phyloP scores from a whole-genome alignment of 257 asterid species.

The Solanum dulcamara region DNA sequence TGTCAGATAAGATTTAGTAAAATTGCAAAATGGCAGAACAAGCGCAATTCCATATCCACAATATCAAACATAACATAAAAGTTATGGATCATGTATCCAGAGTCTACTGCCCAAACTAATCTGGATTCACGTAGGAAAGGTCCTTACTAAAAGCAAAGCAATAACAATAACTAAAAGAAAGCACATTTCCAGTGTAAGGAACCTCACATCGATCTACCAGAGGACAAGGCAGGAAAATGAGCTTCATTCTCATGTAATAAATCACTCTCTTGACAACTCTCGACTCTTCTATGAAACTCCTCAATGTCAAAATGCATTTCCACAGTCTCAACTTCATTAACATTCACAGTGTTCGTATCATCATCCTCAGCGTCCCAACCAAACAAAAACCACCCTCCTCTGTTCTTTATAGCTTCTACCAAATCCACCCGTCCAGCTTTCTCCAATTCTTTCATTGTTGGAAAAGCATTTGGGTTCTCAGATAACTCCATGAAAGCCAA shows the following conservation, averaged over 20 bases:
- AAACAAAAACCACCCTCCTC: constrained; percentile 76
- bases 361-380: constrained; percentile 65
- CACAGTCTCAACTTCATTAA: constrained; percentile 8
- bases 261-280: constrained; percentile 27
- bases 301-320: constrained; percentile 21
- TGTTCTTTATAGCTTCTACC: constrained; percentile 52
- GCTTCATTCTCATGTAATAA: constrained; percentile 16
- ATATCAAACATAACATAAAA: neutral
- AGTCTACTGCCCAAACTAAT: neutral
- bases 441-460: constrained; percentile 50
- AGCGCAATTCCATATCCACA: neutral
- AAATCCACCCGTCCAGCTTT: constrained; percentile 77
- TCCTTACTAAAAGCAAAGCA: neutral
- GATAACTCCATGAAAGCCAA: constrained; percentile 78
- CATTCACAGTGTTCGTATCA: constrained; percentile 13
- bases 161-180: neutral
- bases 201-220: constrained; percentile 44
- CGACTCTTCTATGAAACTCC: constrained; percentile 39
- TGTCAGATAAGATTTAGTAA: neutral
- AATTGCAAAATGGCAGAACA: neutral
- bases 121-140: neutral
- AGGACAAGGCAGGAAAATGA: constrained; percentile 14
- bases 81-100: neutral
- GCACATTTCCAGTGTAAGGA: neutral
- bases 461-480: constrained; percentile 55